Percentiles rank a stretch among this genome's conserved stretches.
Conservation (phyloP, 345 rosid genomes). For the Lepidium didymum region DNA sequence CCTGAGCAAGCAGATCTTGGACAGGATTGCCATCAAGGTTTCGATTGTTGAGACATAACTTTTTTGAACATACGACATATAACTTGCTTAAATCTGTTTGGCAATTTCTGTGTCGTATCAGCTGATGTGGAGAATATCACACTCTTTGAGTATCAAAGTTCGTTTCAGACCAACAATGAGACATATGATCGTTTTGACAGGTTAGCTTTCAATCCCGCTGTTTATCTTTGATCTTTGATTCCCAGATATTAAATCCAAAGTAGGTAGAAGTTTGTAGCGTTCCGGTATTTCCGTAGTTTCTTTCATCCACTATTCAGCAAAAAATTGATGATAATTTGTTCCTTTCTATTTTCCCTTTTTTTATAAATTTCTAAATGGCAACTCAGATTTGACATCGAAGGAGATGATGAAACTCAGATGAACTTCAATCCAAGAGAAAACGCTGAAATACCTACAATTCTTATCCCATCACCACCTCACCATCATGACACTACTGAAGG, state of each 20-base stretch:
- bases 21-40: slow-evolving; percentile 70
- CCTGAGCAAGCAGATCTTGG: slow-evolving; percentile 36
- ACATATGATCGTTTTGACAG: slow-evolving; percentile 56
- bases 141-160: slow-evolving; percentile 51
- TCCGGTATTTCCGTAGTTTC: background rate
- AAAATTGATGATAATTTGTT: slow-evolving; percentile 6
- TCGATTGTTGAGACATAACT: background rate
- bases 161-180: slow-evolving; percentile 40
- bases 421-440: slow-evolving; percentile 47
- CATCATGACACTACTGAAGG: slow-evolving; percentile 46
- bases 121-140: slow-evolving; percentile 72
- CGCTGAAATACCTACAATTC: slow-evolving; percentile 38
- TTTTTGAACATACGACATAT: background rate
- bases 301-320: slow-evolving; percentile 5
- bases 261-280: background rate
- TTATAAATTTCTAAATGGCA: slow-evolving; percentile 4
- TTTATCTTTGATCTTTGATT: background rate
- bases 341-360: background rate
- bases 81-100: background rate
- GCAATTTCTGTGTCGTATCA: slow-evolving; percentile 31
- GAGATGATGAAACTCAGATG: slow-evolving; percentile 52
- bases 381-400: slow-evolving; percentile 71
- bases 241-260: background rate
- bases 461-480: slow-evolving; percentile 47
- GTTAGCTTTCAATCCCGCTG: slow-evolving; percentile 24